Evolutionary conservation across 1,284 basidiomycete species (phyloP).

Genomic region (Irpex sp.): DNA sequence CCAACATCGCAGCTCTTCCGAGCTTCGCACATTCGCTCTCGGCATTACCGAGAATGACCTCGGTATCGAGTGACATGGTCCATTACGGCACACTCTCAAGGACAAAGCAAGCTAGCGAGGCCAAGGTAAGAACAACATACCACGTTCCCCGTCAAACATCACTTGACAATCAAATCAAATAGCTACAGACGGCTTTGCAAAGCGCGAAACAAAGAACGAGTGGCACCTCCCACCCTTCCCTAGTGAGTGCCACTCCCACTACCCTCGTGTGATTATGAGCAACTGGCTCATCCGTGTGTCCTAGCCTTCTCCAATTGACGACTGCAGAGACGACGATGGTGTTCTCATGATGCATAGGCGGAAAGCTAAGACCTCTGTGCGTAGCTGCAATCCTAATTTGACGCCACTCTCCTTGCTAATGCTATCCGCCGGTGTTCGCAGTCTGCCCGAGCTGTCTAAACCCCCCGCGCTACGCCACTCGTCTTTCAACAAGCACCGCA

Average conservation of each 20-base stretch:
- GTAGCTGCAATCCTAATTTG: slow-evolving; percentile 2
- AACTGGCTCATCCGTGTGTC: not conserved
- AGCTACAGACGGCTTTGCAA: slow-evolving; percentile 26
- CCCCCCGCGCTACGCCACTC: not conserved
- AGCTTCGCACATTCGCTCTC: slow-evolving; percentile 31
- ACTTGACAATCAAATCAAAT: slow-evolving; percentile 1
- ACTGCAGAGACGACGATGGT: slow-evolving; percentile 9
- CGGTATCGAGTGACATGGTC: slow-evolving; percentile 30
- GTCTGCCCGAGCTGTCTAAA: not conserved
- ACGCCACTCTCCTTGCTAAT: slow-evolving; percentile 1
- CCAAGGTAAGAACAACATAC: slow-evolving; percentile 21
- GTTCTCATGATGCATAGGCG: slow-evolving; percentile 15
- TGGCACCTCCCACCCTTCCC: slow-evolving; percentile 10
- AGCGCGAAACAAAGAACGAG: slow-evolving; percentile 23
- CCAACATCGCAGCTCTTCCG: slow-evolving; percentile 26
- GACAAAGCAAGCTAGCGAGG: slow-evolving; percentile 27
- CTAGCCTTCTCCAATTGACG: slow-evolving; percentile 9
- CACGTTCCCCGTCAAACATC: slow-evolving; percentile 4
- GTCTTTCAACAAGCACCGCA: not conserved
- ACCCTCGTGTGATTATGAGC: not conserved
- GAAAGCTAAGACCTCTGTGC: slow-evolving; percentile 6
- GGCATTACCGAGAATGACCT: slow-evolving; percentile 29
- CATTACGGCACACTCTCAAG: slow-evolving; percentile 25
- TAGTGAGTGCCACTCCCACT: slow-evolving; percentile 9
- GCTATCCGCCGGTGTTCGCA: not conserved